These are phyloP conservation scores for Hypholoma sublateritium DNA, from an alignment of 768 basidiomycete genomes.

Conservation along the genomic window DNA sequence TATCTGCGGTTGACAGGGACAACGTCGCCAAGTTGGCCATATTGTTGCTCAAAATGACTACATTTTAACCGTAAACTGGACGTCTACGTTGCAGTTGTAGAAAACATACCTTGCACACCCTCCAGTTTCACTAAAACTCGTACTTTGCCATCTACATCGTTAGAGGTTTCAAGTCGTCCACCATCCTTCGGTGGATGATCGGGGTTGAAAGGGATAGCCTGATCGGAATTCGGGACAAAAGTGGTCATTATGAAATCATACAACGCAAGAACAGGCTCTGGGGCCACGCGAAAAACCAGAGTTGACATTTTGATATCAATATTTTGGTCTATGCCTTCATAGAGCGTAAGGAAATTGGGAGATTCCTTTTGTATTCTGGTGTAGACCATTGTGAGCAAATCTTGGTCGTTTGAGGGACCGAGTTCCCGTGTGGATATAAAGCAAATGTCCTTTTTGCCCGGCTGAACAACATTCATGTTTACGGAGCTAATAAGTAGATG, in stretches of 20 bases:
- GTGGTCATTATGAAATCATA: conserved; percentile 99
- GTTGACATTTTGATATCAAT: conserved; percentile 89
- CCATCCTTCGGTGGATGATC: neutral
- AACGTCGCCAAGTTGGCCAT: conserved; percentile 76
- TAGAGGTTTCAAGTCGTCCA: neutral
- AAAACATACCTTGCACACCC: conserved; percentile 65
- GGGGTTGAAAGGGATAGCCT: neutral
- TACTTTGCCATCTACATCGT: conserved; percentile 54
- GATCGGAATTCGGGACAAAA: conserved; percentile 52
- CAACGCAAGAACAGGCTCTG: conserved; percentile 85
- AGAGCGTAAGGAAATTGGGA: conserved; percentile 77
- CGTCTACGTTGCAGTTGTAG: neutral
- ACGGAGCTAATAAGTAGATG: conserved; percentile 52
- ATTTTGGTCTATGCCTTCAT: conserved; percentile 86
- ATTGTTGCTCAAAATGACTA: conserved; percentile 80
- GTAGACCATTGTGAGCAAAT: conserved; percentile 79
- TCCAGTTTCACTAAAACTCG: conserved; percentile 82
- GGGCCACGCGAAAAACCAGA: conserved; percentile 83
- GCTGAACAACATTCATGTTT: conserved; percentile 70
- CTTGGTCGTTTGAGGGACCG: conserved; percentile 31
- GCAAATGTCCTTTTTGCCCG: conserved; percentile 48
- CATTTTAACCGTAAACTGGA: neutral
- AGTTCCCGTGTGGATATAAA: conserved; percentile 63
- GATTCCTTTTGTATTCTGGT: conserved; percentile 78
- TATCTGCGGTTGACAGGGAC: conserved; percentile 87